A percentile compares a stretch with the other conserved stretches of the same genome.
Evolutionary conservation across 441 rosid genomes (phyloP).

Genomic region (Gossypium davidsonii): DNA sequence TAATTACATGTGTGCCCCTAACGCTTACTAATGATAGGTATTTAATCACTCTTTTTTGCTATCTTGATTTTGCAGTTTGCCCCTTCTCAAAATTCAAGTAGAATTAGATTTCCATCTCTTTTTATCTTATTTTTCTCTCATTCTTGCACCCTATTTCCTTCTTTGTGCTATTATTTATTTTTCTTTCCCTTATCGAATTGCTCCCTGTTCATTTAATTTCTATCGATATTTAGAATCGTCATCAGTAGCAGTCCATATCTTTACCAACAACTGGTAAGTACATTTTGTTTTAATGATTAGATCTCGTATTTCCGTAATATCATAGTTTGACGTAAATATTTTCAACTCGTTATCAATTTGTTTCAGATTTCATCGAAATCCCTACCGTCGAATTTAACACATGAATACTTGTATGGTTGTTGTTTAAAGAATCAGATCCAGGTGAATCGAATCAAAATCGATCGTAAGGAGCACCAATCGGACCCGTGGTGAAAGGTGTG

Average conservation of each 20-base stretch:
- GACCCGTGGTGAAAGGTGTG: background rate
- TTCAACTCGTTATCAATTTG: background rate
- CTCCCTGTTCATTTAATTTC: background rate
- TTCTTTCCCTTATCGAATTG: background rate
- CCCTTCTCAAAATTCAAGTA: background rate
- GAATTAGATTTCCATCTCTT: background rate
- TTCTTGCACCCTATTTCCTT: background rate
- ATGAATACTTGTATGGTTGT: background rate
- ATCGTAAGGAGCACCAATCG: background rate
- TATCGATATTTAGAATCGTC: background rate
- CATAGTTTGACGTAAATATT: background rate
- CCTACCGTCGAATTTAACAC: too few relatives aligned
- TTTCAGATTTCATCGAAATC: rapidly evolving
- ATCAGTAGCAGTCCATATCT: too few relatives aligned
- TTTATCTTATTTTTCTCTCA: too few relatives aligned
- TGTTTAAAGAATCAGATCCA: background rate
- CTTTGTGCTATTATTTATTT: background rate
- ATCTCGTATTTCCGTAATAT: too few relatives aligned
- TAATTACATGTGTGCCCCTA: too few relatives aligned
- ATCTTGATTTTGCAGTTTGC: too few relatives aligned
- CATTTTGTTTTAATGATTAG: too few relatives aligned
- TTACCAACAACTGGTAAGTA: background rate
- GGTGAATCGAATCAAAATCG: background rate
- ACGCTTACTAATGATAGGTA: too few relatives aligned
- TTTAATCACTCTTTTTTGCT: background rate